Evolutionary conservation across 495 filamentous ascomycete genomes (phyloP), one percentile per base, ranked within the genome.

Genomic region (Lineolata rhizophorae): DNA sequence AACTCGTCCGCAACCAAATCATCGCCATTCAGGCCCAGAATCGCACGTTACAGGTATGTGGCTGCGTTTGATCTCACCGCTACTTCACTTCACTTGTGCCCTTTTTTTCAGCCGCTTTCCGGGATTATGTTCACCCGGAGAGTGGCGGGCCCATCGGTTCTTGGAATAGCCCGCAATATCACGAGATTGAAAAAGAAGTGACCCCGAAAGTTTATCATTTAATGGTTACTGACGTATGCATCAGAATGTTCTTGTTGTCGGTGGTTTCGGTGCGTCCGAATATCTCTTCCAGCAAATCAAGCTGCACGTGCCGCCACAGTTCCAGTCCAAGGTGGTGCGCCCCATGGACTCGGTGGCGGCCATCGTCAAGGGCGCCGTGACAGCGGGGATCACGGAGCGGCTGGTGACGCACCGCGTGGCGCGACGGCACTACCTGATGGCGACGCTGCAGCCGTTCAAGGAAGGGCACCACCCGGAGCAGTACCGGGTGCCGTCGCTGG

Each of bases 361-460:
- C 35, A 78, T 78, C 33, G 72, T 78, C 51, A 78, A 78, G 55
- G 72, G 72, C 24, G 72, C 72, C 29, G 72, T 78, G 31, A 78
- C 72, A 8, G 72, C 87, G 25, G 87, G 87, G 59, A 95, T 97
- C 44, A 93, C 84, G 1, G 90, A 97, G 49, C 72, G 84, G 36
- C 77, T 97, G 38, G 71, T 97, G 45, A 97, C 90, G 3, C 83
- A 85, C 41, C 87, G 87, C 63, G 80, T 97, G 35, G 87, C 87
- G n/a, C 77, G 87, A 53, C 72, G 87, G 22, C 87, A 97, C 54
- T 97, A 97, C 50, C 80, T 97, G 35, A 95, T 97, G 87, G 90
- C 87, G 26, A 97, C 87, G 0, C 67, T 97, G 12, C 85, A 95
- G 49, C 90, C 90, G 5, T 97, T 97, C 65, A 94, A 95, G 53